These are phyloP conservation scores for Cnidoscolus chayamansa DNA, from an alignment of 441 rosid species.

Conservation along the genomic window DNA sequence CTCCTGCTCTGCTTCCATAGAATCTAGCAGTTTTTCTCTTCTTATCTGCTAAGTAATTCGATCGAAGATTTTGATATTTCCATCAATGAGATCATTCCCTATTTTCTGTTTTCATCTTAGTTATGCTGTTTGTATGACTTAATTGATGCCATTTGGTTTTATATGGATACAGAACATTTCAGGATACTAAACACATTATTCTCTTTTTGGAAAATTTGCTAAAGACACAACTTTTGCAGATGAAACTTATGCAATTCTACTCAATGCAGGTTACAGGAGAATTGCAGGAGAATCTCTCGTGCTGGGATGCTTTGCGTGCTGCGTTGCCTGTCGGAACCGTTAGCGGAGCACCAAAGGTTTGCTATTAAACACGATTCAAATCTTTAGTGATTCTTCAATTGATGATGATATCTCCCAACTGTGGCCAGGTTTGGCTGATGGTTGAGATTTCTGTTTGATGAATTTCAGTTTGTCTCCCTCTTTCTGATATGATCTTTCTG, in stretches of 20 bases:
- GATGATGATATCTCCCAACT: background rate
- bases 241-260: background rate
- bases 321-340: constrained; percentile 91
- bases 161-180: background rate
- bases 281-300: constrained; percentile 50
- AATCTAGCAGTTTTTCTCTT: background rate
- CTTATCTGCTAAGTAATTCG: background rate
- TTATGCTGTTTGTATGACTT: background rate
- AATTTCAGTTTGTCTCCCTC: background rate
- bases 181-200: too few relatives aligned
- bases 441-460: too few relatives aligned
- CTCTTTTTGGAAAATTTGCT: background rate
- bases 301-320: constrained; percentile 82
- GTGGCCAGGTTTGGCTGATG: too few relatives aligned
- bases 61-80: background rate
- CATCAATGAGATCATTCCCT: background rate
- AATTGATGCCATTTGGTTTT: background rate
- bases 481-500: constrained; percentile 2
- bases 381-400: background rate
- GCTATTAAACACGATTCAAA: background rate
- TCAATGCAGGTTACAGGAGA: constrained; percentile 70
- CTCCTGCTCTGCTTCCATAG: background rate
- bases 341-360: constrained; percentile 89
- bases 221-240: background rate
- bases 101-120: background rate